Base-by-base conservation (phyloP, 257 asterid genomes). In the Plantago elongata region DNA sequence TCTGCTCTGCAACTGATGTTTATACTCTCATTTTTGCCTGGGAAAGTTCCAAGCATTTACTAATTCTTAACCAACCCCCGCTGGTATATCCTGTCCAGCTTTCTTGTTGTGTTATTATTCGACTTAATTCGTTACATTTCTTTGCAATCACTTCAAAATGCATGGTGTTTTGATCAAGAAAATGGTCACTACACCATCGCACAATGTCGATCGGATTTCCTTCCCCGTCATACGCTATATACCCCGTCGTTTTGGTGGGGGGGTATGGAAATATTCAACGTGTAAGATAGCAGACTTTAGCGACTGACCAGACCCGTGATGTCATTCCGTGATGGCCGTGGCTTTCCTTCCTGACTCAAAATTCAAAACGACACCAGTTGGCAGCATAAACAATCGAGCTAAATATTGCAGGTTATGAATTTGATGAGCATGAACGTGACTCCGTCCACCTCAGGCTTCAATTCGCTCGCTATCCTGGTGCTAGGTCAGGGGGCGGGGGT, bases 401-500 rank as follows among this genome's bases (percentile, higher is more conserved):
- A 61, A 71, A 77, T 81, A 72, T 81, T 83, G 86, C 95, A 86
- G 90, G 88, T 75, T 86, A 83, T 67, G 70, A 61, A 54, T 75
- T 86, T 29, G 90, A 86, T 11, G 83, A 81, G 69, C 83, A 75
- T 56, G 95, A 86, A 38, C 84, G 77, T 4, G 84, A 81, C 46
- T 77, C 90, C 0, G 75, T 69, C 61, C 51, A 60, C 52, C 64
- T 86, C 56, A 77, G 80, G 74, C 76, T 83, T 64, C 88, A 86
- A 67, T 86, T 87, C 46, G 83, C 90, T 54, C 86, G 84, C 69
- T 43, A 72, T 69, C 81, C 84, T 45, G 95, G 83, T 81, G 83
- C 86, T 46, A 74, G 90, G 81, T 75, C 84, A 60, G 84, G 84
- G 65, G 80, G 82, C 15, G 83, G 77, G 72, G 65, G 59, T 65